phyloP scores from a whole-genome alignment of 192 early-diverging fungal species.

The Umbelopsis isabellina region DNA sequence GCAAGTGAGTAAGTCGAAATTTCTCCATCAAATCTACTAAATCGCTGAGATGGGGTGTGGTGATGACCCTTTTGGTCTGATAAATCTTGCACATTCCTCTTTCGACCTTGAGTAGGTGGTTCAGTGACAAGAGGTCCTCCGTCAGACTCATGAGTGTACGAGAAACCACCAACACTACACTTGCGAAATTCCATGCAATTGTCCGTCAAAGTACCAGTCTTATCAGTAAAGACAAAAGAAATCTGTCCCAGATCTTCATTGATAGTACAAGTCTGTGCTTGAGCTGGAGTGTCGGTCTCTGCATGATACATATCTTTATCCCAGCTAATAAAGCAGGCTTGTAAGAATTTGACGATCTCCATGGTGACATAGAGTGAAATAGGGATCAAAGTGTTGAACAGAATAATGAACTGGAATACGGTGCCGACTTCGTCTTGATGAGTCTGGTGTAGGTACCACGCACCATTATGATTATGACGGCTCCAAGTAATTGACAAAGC shows the following conservation, averaged over 20 bases:
- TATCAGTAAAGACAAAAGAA: constrained; percentile 88
- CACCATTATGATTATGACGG: constrained; percentile 20
- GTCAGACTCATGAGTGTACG: constrained; percentile 64
- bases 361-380: constrained; percentile 89
- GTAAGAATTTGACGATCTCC: constrained; percentile 78
- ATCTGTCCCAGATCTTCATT: constrained; percentile 91
- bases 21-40: constrained; percentile 7
- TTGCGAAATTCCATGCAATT: constrained; percentile 84
- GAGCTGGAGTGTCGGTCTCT: constrained; percentile 69
- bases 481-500: constrained; percentile 57
- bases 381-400: constrained; percentile 86
- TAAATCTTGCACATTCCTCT: neutral
- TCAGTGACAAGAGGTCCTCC: neutral
- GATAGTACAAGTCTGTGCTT: constrained; percentile 78
- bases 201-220: constrained; percentile 88
- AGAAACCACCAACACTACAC: constrained; percentile 62
- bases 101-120: neutral
- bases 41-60: neutral
- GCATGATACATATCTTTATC: constrained; percentile 81
- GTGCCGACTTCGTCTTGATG: constrained; percentile 32
- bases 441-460: constrained; percentile 56
- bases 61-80: neutral
- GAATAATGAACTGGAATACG: constrained; percentile 73
- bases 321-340: constrained; percentile 77
- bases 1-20: constrained; percentile 42